Conservation (phyloP, 2,329 filamentous ascomycete genomes). For the Pestalotiopsis sp. region DNA sequence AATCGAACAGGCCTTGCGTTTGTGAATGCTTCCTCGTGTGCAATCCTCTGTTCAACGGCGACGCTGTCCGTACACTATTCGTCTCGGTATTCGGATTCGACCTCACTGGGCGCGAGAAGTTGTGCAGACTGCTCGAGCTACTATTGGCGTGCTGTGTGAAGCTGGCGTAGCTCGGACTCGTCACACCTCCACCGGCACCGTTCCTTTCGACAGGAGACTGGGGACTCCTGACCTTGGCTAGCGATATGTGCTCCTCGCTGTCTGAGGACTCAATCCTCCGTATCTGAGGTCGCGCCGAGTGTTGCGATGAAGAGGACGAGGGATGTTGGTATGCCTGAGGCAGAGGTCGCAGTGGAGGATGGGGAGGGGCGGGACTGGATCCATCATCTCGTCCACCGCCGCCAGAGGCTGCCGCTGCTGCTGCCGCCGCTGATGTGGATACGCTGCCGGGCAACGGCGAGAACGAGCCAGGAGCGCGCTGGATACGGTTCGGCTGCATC, state of each 20-base stretch:
- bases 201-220: conserved; percentile 29
- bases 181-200: conserved; percentile 27
- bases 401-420: conserved; percentile 15
- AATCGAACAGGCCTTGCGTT: conserved; percentile 77
- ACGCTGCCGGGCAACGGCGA: conserved; percentile 47
- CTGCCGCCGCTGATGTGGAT: conserved; percentile 28
- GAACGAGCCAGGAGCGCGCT: conserved; percentile 50
- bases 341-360: conserved; percentile 17
- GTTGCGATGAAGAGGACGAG: conserved; percentile 27
- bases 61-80: conserved; percentile 40
- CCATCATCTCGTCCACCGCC: neutral
- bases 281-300: conserved; percentile 38
- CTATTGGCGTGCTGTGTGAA: conserved; percentile 50
- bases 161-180: conserved; percentile 50
- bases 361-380: conserved; percentile 12
- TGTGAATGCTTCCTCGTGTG: conserved; percentile 65
- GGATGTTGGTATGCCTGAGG: conserved; percentile 28
- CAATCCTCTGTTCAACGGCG: conserved; percentile 42
- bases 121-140: conserved; percentile 53
- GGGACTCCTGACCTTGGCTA: conserved; percentile 47
- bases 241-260: conserved; percentile 44
- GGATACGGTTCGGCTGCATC: conserved; percentile 34
- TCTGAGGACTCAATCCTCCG: conserved; percentile 49
- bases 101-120: conserved; percentile 60
- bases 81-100: conserved; percentile 29